Evolutionary conservation across 1,284 basidiomycete species (phyloP).

Genomic region (Boletus chippewaensis): DNA sequence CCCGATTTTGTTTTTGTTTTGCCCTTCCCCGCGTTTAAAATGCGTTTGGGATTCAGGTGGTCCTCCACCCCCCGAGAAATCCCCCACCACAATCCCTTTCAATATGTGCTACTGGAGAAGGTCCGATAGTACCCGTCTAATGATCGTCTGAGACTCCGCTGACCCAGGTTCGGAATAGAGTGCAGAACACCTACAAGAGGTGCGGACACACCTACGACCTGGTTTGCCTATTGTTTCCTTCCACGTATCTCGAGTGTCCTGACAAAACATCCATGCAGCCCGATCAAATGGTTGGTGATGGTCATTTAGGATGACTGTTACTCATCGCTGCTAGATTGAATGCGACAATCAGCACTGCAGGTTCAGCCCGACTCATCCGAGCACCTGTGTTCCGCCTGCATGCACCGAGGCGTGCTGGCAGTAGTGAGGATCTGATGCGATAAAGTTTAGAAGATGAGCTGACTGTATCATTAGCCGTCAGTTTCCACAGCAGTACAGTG

Average conservation of each 20-base stretch:
- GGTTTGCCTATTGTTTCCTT: constrained; percentile 36
- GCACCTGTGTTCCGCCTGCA: constrained; percentile 47
- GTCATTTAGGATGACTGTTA: not conserved
- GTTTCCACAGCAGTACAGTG: constrained; percentile 60
- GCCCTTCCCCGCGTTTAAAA: constrained; percentile 25
- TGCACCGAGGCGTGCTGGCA: constrained; percentile 69
- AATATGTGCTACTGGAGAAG: constrained; percentile 32
- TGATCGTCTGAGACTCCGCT: constrained; percentile 2
- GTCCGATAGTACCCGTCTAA: constrained; percentile 12
- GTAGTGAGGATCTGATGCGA: constrained; percentile 46
- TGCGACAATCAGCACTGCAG: constrained; percentile 62
- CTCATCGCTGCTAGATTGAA: constrained; percentile 36
- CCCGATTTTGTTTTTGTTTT: constrained; percentile 15
- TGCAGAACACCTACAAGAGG: constrained; percentile 32
- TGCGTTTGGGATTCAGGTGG: not conserved
- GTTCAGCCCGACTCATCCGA: constrained; percentile 60
- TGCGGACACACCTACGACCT: constrained; percentile 53
- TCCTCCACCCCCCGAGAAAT: constrained; percentile 7
- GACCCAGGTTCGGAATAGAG: constrained; percentile 23
- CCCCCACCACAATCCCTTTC: constrained; percentile 10
- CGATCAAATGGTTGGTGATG: constrained; percentile 46
- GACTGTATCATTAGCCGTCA: constrained; percentile 45
- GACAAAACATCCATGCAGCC: constrained; percentile 36
- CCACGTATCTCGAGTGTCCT: constrained; percentile 15
- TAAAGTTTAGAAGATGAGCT: constrained; percentile 16